Percentiles rank a stretch among this genome's conserved stretches.
These are phyloP conservation scores for Naganishia antarctica DNA, from an alignment of 768 basidiomycete genomes.

Conservation along the genomic window DNA sequence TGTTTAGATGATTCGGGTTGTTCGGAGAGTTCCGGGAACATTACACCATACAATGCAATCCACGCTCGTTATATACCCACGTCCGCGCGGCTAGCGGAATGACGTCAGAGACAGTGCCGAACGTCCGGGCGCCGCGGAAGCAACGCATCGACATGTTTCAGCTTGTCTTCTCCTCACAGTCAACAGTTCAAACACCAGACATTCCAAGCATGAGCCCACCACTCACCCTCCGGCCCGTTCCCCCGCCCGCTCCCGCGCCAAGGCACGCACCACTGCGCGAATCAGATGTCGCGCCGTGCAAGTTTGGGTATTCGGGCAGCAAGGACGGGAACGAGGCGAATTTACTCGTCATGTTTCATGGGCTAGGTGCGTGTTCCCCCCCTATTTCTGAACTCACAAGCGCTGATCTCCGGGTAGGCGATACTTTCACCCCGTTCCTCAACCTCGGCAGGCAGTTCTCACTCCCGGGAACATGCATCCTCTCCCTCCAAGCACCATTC, in stretches of 20 bases:
- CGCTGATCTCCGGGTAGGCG: slow-evolving; percentile 32
- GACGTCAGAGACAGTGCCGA: slow-evolving; percentile 1
- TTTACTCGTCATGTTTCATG: slow-evolving; percentile 47
- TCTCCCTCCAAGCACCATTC: slow-evolving; percentile 41
- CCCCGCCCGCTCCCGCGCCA: not conserved
- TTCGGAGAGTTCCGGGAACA: too few species aligned
- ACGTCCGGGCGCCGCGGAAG: too few species aligned
- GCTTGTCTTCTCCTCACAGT: not conserved
- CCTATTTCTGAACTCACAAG: too few species aligned
- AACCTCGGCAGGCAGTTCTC: slow-evolving; percentile 38
- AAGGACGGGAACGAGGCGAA: slow-evolving; percentile 42
- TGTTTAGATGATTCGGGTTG: not conserved
- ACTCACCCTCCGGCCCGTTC: slow-evolving; percentile 11
- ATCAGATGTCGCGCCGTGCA: slow-evolving; percentile 31
- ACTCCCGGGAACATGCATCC: slow-evolving; percentile 41
- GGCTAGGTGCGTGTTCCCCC: slow-evolving; percentile 36
- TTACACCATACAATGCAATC: too few species aligned
- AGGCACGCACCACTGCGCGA: not conserved
- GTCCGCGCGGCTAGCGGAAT: not conserved
- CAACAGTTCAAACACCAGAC: not conserved
- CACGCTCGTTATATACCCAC: not conserved
- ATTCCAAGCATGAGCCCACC: not conserved
- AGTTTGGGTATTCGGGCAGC: slow-evolving; percentile 37
- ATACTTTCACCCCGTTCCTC: slow-evolving; percentile 41
- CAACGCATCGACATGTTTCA: not conserved